phyloP scores from a whole-genome alignment of 1,284 basidiomycete species.

The Boletus sp. region DNA sequence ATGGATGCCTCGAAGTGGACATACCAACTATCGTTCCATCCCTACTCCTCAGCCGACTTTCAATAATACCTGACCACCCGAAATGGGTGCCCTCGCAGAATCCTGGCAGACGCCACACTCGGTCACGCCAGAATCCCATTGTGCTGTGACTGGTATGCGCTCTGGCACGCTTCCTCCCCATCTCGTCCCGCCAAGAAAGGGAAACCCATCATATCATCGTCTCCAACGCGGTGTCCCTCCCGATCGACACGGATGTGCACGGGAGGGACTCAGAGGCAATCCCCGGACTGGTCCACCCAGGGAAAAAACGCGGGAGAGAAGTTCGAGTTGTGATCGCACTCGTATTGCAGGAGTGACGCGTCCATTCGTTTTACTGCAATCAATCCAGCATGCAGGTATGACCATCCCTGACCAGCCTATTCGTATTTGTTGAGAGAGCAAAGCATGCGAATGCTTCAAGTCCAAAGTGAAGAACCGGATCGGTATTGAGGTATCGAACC shows the following conservation, averaged over 20 bases:
- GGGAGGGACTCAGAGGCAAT: no score
- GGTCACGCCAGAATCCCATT: neutral
- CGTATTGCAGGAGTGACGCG: neutral
- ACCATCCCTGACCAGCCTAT: neutral
- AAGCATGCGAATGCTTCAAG: neutral
- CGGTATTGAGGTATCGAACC: neutral
- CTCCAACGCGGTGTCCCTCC: accelerated
- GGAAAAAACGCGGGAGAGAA: neutral
- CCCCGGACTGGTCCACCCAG: neutral
- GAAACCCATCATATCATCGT: neutral
- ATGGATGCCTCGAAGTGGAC: no score
- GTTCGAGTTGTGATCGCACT: neutral
- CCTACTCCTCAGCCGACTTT: no score
- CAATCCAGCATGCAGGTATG: neutral
- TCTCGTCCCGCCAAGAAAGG: no score
- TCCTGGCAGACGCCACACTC: neutral
- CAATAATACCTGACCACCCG: no score
- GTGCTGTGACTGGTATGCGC: neutral
- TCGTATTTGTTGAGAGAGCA: neutral
- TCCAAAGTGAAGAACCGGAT: neutral
- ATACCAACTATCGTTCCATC: neutral
- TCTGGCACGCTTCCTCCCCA: accelerated
- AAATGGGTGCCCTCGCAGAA: conserved; percentile 5
- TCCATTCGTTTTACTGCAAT: no score
- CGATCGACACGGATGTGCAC: neutral